Base-by-base conservation (phyloP, 1,284 basidiomycete genomes). In the Phellopilus nigrolimitatus region DNA sequence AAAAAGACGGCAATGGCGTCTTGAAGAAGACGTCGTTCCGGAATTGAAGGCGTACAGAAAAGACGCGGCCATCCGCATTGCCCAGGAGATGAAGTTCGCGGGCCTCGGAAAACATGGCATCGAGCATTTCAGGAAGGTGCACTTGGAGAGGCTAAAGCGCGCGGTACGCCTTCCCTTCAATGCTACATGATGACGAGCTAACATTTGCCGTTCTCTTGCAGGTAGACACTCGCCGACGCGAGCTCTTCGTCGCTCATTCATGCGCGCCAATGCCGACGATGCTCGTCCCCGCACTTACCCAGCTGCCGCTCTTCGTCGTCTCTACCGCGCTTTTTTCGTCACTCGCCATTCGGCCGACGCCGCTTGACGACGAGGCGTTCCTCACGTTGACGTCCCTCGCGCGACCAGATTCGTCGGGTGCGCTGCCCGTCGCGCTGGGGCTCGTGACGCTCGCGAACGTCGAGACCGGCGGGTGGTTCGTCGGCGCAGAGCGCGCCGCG, bases 361-460 rank as follows among this genome's bases (percentile, higher is more conserved):
- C 80, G 2, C 75, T 91, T 51, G 85, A 88, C 63, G 75, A 80
- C 0, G 88, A 91, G 61, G 73, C 82, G 4, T 85, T 91, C 66
- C 63, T 87, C 30, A 86, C 85, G 1, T 74, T 91, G 38, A 79
- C 84, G 0, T 82, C 82, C 3, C 69, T 91, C 39, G 70, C 80
- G 9, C 80, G 86, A 60, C 71, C 82, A 4, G 89, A 92, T 62
- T 75, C 84, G 12, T 88, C 85, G 0, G 77, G 77, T 60, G 68
- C 76, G 8, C 65, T 91, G 0, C 89, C 89, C 1, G 79, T 91
- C 47, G 68, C 76, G 1, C 72, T 91, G 13, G 88, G 89, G 4
- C 64, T 91, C 43, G 65, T 88, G 28, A 87, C 85, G 12, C 71
- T 91, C 67, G 80, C 82, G 2, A 91, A 90, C 56, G 82, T 89